A percentile compares a stretch with the other conserved stretches of the same genome.
Conservation (phyloP, 306 rosid species). For the Phaseolus lunatus region DNA sequence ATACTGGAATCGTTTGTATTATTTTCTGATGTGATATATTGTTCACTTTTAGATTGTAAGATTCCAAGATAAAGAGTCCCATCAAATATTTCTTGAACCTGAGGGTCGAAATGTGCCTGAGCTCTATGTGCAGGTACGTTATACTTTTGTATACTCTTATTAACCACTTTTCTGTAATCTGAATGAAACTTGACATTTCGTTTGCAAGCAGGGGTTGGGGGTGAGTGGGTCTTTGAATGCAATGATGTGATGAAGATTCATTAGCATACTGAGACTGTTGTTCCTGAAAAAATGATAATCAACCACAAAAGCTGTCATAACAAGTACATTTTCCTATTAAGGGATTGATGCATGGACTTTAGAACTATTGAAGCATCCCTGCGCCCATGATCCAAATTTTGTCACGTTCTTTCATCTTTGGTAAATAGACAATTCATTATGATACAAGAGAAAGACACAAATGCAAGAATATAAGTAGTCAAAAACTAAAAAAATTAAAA, state of each 20-base stretch:
- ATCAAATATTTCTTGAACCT: constrained; percentile 97
- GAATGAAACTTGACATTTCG: constrained; percentile 4
- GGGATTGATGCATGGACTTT: constrained; percentile 24
- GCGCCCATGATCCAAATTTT: constrained; percentile 28
- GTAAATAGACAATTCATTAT: constrained; percentile 1
- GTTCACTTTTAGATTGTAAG: constrained; percentile 72
- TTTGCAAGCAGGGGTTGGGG: not conserved
- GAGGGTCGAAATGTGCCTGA: constrained; percentile 96
- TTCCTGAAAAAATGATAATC: constrained; percentile 22
- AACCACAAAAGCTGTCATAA: constrained; percentile 23
- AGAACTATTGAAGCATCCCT: constrained; percentile 30
- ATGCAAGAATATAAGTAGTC: not conserved
- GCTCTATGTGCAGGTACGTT: constrained; percentile 90
- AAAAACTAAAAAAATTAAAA: not conserved
- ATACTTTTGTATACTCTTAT: not conserved
- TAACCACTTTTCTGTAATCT: not conserved
- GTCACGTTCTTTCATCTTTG: not conserved
- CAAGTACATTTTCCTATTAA: constrained; percentile 2
- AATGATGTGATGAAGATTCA: constrained; percentile 23
- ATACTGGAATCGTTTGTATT: constrained; percentile 27
- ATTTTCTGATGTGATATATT: constrained; percentile 34
- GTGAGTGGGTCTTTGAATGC: not conserved
- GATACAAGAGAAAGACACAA: not conserved
- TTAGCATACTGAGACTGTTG: not conserved
- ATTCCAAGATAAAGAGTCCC: constrained; percentile 93